phyloP scores from a whole-genome alignment of 805 yeast species.

The Yarrowia keelungensis region DNA sequence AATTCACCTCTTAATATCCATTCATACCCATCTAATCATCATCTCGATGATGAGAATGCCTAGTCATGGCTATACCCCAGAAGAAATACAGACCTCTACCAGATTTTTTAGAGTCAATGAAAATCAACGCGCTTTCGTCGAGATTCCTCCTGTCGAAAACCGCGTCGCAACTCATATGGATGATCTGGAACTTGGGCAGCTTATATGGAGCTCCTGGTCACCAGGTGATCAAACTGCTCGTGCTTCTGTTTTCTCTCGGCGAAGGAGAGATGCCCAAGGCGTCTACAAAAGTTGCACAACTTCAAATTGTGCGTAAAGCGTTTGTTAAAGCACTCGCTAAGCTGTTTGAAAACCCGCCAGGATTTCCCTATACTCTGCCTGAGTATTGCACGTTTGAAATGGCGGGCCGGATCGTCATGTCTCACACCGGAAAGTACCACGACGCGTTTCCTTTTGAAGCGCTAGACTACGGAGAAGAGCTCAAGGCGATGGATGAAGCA shows the following conservation, averaged over 20 bases:
- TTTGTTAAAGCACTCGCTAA: not conserved
- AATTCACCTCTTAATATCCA: no score
- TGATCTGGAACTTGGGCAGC: not conserved
- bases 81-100: no score
- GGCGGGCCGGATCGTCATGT: constrained; percentile 1
- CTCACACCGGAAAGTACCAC: not conserved
- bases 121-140: no score
- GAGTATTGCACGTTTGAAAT: constrained; percentile 1
- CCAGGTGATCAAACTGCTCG: not conserved
- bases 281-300: not conserved
- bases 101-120: no score
- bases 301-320: not conserved
- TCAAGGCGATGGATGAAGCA: not conserved
- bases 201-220: not conserved
- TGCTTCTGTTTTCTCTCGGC: not conserved
- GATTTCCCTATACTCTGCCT: not conserved
- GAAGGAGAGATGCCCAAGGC: not conserved
- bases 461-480: not conserved
- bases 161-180: not conserved
- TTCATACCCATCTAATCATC: no score
- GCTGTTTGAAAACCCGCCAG: not conserved
- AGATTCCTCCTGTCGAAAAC: not conserved
- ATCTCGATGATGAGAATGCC: no score
- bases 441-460: not conserved
- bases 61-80: no score